Percentiles rank a stretch among this genome's conserved stretches.
Conservation (phyloP, 2,329 filamentous ascomycete genomes). For the Cladosporium sp. region DNA sequence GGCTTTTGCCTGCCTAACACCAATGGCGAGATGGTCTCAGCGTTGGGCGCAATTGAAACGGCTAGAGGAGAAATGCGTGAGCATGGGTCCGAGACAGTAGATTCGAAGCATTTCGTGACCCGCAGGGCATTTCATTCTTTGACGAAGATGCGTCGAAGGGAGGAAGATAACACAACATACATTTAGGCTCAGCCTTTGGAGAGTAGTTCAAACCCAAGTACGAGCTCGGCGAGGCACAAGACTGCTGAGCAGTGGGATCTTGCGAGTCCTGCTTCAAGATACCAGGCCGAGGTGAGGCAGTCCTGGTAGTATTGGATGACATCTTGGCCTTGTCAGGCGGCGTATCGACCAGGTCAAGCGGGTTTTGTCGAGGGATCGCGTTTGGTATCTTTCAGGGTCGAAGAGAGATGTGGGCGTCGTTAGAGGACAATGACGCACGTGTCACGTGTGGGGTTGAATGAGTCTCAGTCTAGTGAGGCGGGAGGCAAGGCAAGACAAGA, state of each 20-base stretch:
- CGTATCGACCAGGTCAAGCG: neutral
- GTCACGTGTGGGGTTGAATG: neutral
- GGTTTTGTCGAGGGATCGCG: neutral
- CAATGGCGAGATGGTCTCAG: conserved; percentile 49
- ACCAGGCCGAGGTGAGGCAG: conserved; percentile 22
- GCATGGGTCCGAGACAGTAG: neutral
- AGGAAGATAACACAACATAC: neutral
- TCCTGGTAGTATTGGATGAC: neutral
- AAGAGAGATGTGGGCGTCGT: neutral
- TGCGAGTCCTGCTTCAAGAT: conserved; percentile 28
- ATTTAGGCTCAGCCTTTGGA: conserved; percentile 61
- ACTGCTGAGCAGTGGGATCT: neutral
- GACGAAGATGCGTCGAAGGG: too few species aligned
- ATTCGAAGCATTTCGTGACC: neutral
- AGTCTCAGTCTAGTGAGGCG: neutral
- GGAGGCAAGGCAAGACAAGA: neutral
- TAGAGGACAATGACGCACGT: neutral
- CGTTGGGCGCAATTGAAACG: conserved; percentile 47
- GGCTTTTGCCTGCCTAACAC: conserved; percentile 49
- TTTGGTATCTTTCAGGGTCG: neutral
- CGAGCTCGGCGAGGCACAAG: conserved; percentile 59
- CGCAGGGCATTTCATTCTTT: neutral
- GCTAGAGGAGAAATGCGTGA: conserved; percentile 33
- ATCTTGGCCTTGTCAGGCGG: neutral
- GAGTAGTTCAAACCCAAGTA: conserved; percentile 97